Base-by-base conservation (phyloP, 225 moss, liverwort and hornwort species). In the Polytrichum formosum region DNA sequence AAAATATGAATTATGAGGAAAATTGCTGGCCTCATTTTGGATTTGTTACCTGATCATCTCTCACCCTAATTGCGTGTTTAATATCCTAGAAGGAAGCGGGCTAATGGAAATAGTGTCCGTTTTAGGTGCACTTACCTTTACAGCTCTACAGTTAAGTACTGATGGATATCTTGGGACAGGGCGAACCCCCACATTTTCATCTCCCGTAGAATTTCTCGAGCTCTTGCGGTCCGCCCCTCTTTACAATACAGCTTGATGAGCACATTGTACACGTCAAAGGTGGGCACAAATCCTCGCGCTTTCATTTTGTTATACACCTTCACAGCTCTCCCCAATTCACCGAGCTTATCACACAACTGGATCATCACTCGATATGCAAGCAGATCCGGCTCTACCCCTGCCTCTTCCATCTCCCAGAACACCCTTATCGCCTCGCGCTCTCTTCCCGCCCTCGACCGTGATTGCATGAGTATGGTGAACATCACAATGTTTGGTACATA, bases 331-430 rank as follows among this genome's bases (percentile, higher is more conserved):
- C 78, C 78, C 73, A 91, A 63, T 74, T 95, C 91, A 63, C 86
- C 86, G 26, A 85, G 69, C 30, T 81, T 70, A 65, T 85, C 88
- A 76, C 85, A 86, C 9, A 90, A 72, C 13, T 80, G 72, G 63
- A 93, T 80, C 84, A 87, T 86, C 37, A 88, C 88, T 70, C 83
- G 84, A 54, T 80, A 91, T 2, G 86, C 95, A 65, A 82, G 67
- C 1, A 95, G 76, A 69, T 91, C 90, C 7, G 88, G 84, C 55
- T 74, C 79, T 71, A 86, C 81, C 28, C 86, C 88, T 68, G 82
- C 77, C 78, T 80, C 81, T 74, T 84, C 85, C 72, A 93, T 31
- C 18, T 85, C 79, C 87, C 84, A 88, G 68, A 88, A 83, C 37
- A 92, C 65, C 2, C 79, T 80, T 10, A 82, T 54, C 6, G 93